Percentiles rank a stretch among this genome's conserved stretches.
Conservation (phyloP, 106 monocot species). For the Dendrobium catenatum region DNA sequence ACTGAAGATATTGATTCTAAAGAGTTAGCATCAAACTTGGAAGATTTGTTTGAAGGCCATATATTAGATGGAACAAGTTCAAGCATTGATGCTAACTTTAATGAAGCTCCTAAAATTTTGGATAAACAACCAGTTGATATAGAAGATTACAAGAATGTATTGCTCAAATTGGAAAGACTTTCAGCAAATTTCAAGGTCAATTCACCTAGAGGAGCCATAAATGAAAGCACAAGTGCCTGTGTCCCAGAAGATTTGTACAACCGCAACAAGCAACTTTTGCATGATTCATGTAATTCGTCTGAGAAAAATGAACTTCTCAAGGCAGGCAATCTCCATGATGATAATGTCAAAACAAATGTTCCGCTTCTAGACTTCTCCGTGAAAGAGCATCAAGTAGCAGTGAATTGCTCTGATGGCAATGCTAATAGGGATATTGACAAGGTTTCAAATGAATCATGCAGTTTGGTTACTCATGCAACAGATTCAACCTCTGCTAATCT, state of each 20-base stretch:
- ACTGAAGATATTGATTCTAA: constrained; percentile 10
- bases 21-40: constrained; percentile 15
- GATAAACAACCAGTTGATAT: constrained; percentile 1
- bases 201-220: not conserved
- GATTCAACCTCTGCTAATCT: constrained; percentile 1
- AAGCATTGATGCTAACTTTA: not conserved
- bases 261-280: constrained; percentile 7
- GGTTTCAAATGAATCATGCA: not conserved
- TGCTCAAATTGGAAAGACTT: constrained; percentile 18
- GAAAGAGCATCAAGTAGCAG: constrained; percentile 1
- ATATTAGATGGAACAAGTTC: not conserved
- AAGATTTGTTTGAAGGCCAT: constrained; percentile 15
- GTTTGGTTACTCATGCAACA: constrained; percentile 3
- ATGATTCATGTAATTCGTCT: not conserved
- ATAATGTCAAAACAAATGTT: constrained; percentile 4
- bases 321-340: not conserved
- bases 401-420: not conserved
- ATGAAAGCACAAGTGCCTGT: not conserved
- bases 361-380: not conserved
- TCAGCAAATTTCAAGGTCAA: constrained; percentile 4
- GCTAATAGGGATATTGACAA: not conserved
- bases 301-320: constrained; percentile 9
- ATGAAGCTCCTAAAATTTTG: not conserved
- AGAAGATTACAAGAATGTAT: constrained; percentile 15
- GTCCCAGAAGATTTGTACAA: not conserved